These are phyloP conservation scores for Leccinum cinnamomeum DNA, from an alignment of 1,284 basidiomycete genomes.

Conservation along the genomic window DNA sequence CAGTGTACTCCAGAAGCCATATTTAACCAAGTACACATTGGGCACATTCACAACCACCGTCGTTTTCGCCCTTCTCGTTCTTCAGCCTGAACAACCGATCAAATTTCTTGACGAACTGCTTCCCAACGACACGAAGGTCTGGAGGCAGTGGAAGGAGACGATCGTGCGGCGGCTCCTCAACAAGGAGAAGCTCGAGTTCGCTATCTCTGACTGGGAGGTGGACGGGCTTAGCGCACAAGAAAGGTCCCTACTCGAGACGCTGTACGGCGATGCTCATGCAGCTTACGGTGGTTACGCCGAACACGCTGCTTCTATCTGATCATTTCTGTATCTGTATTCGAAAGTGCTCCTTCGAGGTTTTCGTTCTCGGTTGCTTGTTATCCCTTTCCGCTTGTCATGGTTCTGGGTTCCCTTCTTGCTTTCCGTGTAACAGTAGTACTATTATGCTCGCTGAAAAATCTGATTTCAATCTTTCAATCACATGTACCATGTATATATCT, in stretches of 20 bases:
- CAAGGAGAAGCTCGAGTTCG: conserved; percentile 29
- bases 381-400: background rate
- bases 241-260: conserved; percentile 19
- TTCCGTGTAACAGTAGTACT: background rate
- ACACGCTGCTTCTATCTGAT: conserved; percentile 13
- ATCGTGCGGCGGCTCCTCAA: conserved; percentile 17
- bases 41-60: conserved; percentile 33
- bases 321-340: background rate
- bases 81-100: conserved; percentile 24
- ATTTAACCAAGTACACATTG: conserved; percentile 30
- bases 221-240: conserved; percentile 17
- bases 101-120: conserved; percentile 31
- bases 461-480: background rate
- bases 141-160: conserved; percentile 29
- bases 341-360: background rate
- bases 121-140: conserved; percentile 35
- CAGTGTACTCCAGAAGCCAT: conserved; percentile 24
- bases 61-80: conserved; percentile 32
- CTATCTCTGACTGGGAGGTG: conserved; percentile 26
- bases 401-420: background rate
- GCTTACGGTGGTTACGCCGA: conserved; percentile 23
- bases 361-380: background rate
- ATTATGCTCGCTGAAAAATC: background rate
- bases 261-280: conserved; percentile 26
- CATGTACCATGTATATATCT: conserved; percentile 1